Base-by-base conservation (phyloP, 2,329 filamentous ascomycete species). In the Neocatenulostroma microsporum region DNA sequence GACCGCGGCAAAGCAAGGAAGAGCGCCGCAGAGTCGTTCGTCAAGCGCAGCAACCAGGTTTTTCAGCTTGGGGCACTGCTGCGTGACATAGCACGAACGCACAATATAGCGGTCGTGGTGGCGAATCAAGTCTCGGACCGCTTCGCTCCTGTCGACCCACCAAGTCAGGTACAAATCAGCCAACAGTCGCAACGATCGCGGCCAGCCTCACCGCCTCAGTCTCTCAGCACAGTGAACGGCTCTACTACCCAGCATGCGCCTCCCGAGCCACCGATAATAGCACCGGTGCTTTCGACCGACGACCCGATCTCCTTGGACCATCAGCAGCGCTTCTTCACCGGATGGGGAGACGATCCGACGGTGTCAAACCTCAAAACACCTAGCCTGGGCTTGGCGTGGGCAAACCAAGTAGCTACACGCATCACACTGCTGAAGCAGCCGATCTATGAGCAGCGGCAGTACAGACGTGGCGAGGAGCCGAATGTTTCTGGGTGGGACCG, bases 71-170 rank as follows among this genome's bases (percentile, higher is more conserved):
- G 89, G 23, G 74, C 80, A 26, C 68, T 85, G 34, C 69, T 98
- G 15, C 77, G 87, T 23, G 73, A 80, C 25, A 66, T 96, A 2
- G 91, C 91, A 1, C 74, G 76, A 24, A 74, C 73, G 27, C 69
- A 93, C 53, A 72, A 81, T 46, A 68, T 95, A 30, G 88, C 87
- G 17, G 72, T 98, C 19, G 87, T 98, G 1, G 83, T 95, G 3
- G 84, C 89, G 4, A 98, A 98, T 57, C 91, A 98, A 61, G 89
- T 98, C 20, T 84, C 85, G 5, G 91, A 98, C 62, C 80, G 87
- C 4, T 94, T 98, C 33, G 39, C 42, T 2, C 30, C 37, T 5
- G 31, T 41, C 17, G 49, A 51, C 23, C 40, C 43, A 2, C 20
- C 31, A 14, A 36, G 26, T 19, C 31, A 42, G 18, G 32, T 34